Conservation (phyloP, 805 yeast species). For the Ogataea pini region DNA sequence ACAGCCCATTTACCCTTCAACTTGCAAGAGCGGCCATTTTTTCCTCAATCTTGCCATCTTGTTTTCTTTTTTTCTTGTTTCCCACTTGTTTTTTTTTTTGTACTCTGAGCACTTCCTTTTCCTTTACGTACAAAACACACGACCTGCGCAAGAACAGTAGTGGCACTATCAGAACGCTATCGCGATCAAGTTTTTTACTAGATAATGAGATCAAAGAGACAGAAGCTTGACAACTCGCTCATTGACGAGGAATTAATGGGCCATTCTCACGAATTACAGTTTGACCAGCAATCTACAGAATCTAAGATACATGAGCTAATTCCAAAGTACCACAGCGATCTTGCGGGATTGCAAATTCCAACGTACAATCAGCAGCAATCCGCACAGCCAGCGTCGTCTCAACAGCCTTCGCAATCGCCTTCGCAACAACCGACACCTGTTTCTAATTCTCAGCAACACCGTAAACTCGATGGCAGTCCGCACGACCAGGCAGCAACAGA, state of each 20-base stretch:
- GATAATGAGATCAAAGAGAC: constrained; percentile 21
- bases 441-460: constrained; percentile 6
- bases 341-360: constrained; percentile 20
- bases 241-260: constrained; percentile 28
- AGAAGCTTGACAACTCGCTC: constrained; percentile 26
- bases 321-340: constrained; percentile 24
- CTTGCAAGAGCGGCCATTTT: constrained; percentile 5
- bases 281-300: constrained; percentile 20
- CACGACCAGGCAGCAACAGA: constrained; percentile 13
- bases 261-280: constrained; percentile 24
- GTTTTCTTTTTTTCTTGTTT: constrained; percentile 9
- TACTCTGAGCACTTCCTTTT: constrained; percentile 23
- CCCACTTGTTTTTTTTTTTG: constrained; percentile 17
- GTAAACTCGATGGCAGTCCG: constrained; percentile 5
- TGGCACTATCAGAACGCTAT: constrained; percentile 1
- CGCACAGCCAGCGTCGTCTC: constrained; percentile 7
- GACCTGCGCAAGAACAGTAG: constrained; percentile 14
- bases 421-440: constrained; percentile 3
- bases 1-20: background rate
- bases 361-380: constrained; percentile 14
- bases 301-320: constrained; percentile 23
- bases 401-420: constrained; percentile 4
- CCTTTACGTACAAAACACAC: constrained; percentile 20
- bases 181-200: constrained; percentile 16
- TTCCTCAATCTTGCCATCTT: constrained; percentile 5